Base-by-base conservation (phyloP, 352 stramenopile species). In the Phytophthora constricta region DNA sequence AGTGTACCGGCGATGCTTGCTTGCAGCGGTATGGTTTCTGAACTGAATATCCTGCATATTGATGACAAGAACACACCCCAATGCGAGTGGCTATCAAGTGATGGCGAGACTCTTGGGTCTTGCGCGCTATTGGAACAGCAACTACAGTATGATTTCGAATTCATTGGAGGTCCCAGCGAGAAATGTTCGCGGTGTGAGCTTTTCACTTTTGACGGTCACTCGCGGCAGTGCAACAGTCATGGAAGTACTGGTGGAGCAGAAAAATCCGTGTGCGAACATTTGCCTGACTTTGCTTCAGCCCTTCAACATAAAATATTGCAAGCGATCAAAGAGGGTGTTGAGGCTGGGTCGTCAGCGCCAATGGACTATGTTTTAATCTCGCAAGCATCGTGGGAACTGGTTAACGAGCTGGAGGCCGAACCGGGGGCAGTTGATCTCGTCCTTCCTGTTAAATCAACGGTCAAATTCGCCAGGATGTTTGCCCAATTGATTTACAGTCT, bases 331-430 rank as follows among this genome's bases (percentile, higher is more conserved):
- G 58, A 77, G 16, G 78, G 65, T 11, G 50, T 59, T 33, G 33
- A 52, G 10, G 58, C 54, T 19, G 39, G 52, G 14, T 65, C 37
- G n/a, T 59, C 57, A 23, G 46, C 31, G 2, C 47, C 77, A 5
- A 68, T 88, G 20, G 77, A 89, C 48, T 79, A 85, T 42, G 60
- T 78, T 20, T 58, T 82, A 58, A 72, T 90, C 13, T 83, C 79
- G 0, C 81, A 90, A 58, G 63, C 71, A 31, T 80, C 76, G 0
- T 92, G 84, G 84, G 80, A 88, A 11, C 34, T 90, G 2, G 76
- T 92, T 31, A 48, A 47, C n/a, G 74, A 84, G 7, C 58, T 89
- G 8, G 80, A 89, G 34, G 60, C 22, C 47, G 17, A 49, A 45
- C 5, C 22, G 14, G n/a, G 9, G 16, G 16, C 22, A 19, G 20